These are phyloP conservation scores for Geum urbanum DNA, from an alignment of 306 rosid species.

Conservation along the genomic window DNA sequence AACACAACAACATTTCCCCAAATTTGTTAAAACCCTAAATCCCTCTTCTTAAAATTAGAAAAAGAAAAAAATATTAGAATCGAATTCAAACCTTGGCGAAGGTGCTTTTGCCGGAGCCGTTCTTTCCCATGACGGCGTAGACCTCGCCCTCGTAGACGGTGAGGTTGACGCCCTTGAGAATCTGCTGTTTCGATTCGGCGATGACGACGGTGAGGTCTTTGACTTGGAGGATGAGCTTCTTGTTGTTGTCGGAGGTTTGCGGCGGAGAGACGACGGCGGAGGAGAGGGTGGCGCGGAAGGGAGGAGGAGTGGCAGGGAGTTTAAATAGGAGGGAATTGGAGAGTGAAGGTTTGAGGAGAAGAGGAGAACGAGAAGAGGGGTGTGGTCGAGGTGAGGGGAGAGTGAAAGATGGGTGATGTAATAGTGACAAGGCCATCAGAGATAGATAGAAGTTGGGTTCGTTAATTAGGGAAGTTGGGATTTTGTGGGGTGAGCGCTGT, in stretches of 20 bases:
- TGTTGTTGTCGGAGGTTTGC: too few species aligned
- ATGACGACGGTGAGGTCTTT: conserved; percentile 69
- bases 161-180: conserved; percentile 82
- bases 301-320: conserved; percentile 18
- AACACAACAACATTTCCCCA: neutral
- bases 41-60: neutral
- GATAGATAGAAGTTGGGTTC: neutral
- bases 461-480: too few species aligned
- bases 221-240: conserved; percentile 65
- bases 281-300: conserved; percentile 12
- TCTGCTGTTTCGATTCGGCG: conserved; percentile 50
- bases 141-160: conserved; percentile 73
- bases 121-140: conserved; percentile 94
- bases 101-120: conserved; percentile 96
- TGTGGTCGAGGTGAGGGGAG: conserved; percentile 12
- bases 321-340: conserved; percentile 16
- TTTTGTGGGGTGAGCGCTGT: too few species aligned
- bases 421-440: conserved; percentile 5
- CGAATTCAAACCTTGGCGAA: conserved; percentile 59
- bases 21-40: too few species aligned
- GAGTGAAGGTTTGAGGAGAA: conserved; percentile 8
- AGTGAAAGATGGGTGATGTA: neutral
- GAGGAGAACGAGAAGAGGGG: conserved; percentile 8
- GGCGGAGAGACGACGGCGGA: conserved; percentile 22
- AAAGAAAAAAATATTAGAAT: too few species aligned